Base-by-base conservation (phyloP, 2,329 filamentous ascomycete genomes). In the Pseudogymnoascus sp. region DNA sequence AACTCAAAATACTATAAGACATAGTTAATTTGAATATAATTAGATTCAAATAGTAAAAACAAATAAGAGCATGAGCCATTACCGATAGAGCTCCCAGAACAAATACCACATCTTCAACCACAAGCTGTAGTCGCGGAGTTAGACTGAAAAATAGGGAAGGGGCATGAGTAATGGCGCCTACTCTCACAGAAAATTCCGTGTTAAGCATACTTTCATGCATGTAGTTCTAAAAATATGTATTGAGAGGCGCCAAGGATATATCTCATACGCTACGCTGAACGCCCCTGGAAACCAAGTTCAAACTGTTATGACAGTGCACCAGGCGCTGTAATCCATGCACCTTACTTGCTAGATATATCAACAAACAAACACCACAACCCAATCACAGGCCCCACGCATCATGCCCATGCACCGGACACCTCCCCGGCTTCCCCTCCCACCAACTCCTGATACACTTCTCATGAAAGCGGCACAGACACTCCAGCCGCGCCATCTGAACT, bases 391-490 rank as follows among this genome's bases (percentile, higher is more conserved):
- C 48, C 48, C 48, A 62, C 48, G 48, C 48, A 59, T 39, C 25
- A 71, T 87, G 84, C 69, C 87, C 84, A 71, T 88, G 85, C 38
- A 88, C 82, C 1, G 85, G 85, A 68, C 85, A 88, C 63, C 83
- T 76, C 2, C 85, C 85, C 1, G 84, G 84, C 63, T 85, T 83
- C 60, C 79, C 79, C 63, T 81, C 77, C 69, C 85, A 88, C 85
- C 85, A 88, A 6, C 80, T 79, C 38, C 77, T 76, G 65, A 88
- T 87, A 70, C 85, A 88, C 17, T 75, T 72, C 48, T 78, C 73
- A 69, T 88, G 85, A 68, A 88, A 88, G 15, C 84, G 79, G 70
- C 85, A 88, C 27, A 88, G 77, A 68, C 85, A 88, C 73, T 88
- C 85, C 58, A 88, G 73, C 44, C 85, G 77, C n/a, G 82, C 85